A percentile compares a stretch with the other conserved stretches of the same genome.
These are phyloP conservation scores for Hericium coralloides DNA, from an alignment of 768 basidiomycete species.

Conservation along the genomic window DNA sequence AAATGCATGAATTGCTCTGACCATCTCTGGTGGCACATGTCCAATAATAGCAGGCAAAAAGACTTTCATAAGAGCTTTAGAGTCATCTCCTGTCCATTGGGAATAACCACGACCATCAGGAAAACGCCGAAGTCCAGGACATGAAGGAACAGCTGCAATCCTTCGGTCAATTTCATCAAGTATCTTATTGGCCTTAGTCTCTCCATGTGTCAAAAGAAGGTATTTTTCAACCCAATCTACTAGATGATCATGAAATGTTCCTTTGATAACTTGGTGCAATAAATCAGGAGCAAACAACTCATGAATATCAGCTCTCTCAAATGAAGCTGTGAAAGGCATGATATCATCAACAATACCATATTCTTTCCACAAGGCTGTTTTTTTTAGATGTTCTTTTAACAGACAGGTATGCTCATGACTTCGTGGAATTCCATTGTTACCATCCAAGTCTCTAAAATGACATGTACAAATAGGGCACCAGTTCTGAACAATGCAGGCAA, in stretches of 20 bases:
- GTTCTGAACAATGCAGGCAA: constrained; percentile 2
- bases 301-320: constrained; percentile 1
- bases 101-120: constrained; percentile 15
- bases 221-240: constrained; percentile 2
- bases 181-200: not conserved
- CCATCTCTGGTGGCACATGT: constrained; percentile 22
- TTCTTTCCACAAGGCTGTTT: not conserved
- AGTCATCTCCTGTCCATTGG: constrained; percentile 31
- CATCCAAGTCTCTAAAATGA: no score
- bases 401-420: not conserved
- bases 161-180: constrained; percentile 5
- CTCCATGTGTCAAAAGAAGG: not conserved
- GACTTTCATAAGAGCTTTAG: constrained; percentile 29
- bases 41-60: constrained; percentile 24
- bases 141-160: not conserved
- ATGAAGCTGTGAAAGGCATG: constrained; percentile 1
- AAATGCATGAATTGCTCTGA: constrained; percentile 13
- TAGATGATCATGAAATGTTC: constrained; percentile 6
- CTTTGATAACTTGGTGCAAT: constrained; percentile 4
- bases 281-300: constrained; percentile 2
- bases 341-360: not conserved
- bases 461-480: constrained; percentile 4
- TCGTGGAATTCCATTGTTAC: not conserved
- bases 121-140: not conserved
- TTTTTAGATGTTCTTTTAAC: not conserved